phyloP scores from a whole-genome alignment of 345 rosid species.

The Lenwebbia sp. region DNA sequence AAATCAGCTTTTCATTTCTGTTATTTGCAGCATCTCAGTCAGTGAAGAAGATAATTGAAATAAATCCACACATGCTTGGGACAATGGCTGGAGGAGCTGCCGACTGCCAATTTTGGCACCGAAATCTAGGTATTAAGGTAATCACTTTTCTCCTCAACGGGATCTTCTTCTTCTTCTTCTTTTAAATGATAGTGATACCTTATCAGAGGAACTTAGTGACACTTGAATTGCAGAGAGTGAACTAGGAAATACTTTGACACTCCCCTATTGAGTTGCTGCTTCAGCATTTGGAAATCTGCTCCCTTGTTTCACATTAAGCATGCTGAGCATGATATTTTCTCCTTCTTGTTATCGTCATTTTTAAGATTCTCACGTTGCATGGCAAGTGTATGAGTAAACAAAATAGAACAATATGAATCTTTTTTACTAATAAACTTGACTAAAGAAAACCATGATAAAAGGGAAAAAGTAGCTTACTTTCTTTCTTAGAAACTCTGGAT shows the following conservation, averaged over 20 bases:
- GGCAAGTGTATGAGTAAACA: background rate
- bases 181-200: background rate
- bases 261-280: background rate
- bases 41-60: slow-evolving; percentile 91
- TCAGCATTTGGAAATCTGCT: background rate
- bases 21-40: slow-evolving; percentile 65
- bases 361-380: background rate
- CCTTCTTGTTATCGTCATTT: background rate
- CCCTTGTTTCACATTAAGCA: background rate
- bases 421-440: background rate
- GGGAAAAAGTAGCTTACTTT: background rate
- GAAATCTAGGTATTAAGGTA: slow-evolving; percentile 92
- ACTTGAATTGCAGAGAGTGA: background rate
- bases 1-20: background rate
- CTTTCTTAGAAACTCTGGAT: background rate
- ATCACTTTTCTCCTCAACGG: background rate
- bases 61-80: slow-evolving; percentile 90
- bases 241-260: background rate
- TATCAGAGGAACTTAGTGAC: background rate
- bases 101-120: slow-evolving; percentile 95
- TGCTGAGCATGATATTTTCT: background rate
- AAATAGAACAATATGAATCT: background rate
- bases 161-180: background rate
- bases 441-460: background rate
- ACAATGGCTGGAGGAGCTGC: slow-evolving; percentile 99